Evolutionary conservation across 306 rosid species (phyloP), one percentile per base, ranked within the genome.

Genomic region (Begonia peltatifolia): DNA sequence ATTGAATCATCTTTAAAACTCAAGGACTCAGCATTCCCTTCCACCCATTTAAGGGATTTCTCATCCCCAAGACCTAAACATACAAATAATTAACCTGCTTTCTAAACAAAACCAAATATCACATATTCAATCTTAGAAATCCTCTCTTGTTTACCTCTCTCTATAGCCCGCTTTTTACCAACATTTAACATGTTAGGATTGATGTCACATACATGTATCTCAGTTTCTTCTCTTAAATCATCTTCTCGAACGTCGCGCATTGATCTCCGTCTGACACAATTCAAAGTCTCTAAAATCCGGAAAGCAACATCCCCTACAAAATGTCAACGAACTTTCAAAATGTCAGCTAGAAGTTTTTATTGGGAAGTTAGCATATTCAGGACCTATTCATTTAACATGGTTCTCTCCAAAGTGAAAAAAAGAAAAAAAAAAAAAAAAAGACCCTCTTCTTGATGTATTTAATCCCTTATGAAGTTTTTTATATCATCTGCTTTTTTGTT

Each of bases 231-330:
- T 42, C 64, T 76, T 55, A 77, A 65, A 51, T 67, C 78, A 63
- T 68, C 87, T 63, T 83, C 74, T 52, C 53, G 69, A 63, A 62
- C 74, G 65, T 67, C 60, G 60, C 52, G 73, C 65, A 64, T 50
- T 56, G 79, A 84, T 83, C 87, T 86, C 42, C 65, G 78, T 79
- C 68, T 92, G 70, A 75, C 68, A 57, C 64, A 68, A 75, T 83
- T 77, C 68, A 83, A 68, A 53, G 62, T 55, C 51, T 86, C 94
- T 54, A 83, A 58, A 72, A 92, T 86, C 72, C 94, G 74, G 64
- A 90, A 86, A 75, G 99, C 93, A 71, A 90, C 93, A 74, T 92
- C 99, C 62, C 99, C 96, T 92, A 80, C 59, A 79, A 63, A 35
- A 63, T 5, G 18, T 18, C 49, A 60, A 54, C 46, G 48, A 20